Conservation (phyloP, 140 eudicot genomes). For the Bidens hawaiensis region DNA sequence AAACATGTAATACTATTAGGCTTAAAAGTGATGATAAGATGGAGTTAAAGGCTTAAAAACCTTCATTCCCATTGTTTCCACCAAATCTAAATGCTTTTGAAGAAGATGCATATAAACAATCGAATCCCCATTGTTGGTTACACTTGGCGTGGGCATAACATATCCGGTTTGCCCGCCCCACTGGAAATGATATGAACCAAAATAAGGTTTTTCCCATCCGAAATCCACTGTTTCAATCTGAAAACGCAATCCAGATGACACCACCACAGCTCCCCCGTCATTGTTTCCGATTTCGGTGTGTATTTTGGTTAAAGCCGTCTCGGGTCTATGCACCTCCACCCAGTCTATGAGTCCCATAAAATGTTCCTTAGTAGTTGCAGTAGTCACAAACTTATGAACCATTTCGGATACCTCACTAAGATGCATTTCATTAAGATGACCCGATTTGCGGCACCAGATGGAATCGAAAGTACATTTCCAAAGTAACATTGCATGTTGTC, state of each 20-base stretch:
- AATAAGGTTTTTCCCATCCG: constrained; percentile 49
- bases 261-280: constrained; percentile 22
- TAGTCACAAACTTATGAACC: constrained; percentile 27
- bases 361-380: constrained; percentile 28
- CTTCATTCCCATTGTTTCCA: constrained; percentile 39
- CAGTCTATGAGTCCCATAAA: constrained; percentile 42
- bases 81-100: constrained; percentile 36
- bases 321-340: constrained; percentile 21
- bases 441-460: constrained; percentile 33
- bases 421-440: constrained; percentile 25
- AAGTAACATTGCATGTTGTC: constrained; percentile 31
- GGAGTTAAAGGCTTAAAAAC: constrained; percentile 33
- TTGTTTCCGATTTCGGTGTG: constrained; percentile 4
- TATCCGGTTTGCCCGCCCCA: constrained; percentile 61
- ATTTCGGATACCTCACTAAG: constrained; percentile 19
- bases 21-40: constrained; percentile 19
- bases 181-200: constrained; percentile 58
- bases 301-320: constrained; percentile 2
- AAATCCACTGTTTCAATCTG: constrained; percentile 27
- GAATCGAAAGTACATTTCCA: constrained; percentile 45
- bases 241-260: constrained; percentile 42
- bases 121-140: constrained; percentile 53
- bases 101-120: constrained; percentile 54
- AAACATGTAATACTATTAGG: too few relatives aligned
- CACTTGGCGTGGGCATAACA: constrained; percentile 59